These are phyloP conservation scores for Avicennia marina DNA, from an alignment of 257 asterid genomes.

Conservation along the genomic window DNA sequence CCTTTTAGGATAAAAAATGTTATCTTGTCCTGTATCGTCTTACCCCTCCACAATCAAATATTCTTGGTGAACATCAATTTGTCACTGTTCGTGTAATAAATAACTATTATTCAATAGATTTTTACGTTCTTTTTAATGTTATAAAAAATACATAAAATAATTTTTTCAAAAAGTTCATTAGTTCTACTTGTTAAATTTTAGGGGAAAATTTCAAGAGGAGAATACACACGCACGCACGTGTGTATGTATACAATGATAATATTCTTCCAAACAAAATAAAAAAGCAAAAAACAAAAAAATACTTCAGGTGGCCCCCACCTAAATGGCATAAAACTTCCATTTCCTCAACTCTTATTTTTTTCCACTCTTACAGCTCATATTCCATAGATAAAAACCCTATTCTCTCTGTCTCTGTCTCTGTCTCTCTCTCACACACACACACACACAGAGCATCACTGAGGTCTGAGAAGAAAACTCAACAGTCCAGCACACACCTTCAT, in stretches of 20 bases:
- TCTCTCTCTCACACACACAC: conserved; percentile 15
- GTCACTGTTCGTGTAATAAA: too few relatives aligned
- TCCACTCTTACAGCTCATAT: conserved; percentile 37
- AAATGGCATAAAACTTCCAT: conserved; percentile 19
- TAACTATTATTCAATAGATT: too few relatives aligned
- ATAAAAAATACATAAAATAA: too few relatives aligned
- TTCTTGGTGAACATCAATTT: too few relatives aligned
- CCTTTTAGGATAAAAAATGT: too few relatives aligned
- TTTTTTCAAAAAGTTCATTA: too few relatives aligned
- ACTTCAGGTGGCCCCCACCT: conserved; percentile 23
- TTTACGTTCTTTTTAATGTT: too few relatives aligned
- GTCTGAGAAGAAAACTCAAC: neutral
- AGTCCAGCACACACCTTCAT: conserved; percentile 19
- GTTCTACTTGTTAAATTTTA: neutral
- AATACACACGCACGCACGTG: too few relatives aligned
- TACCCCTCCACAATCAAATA: too few relatives aligned
- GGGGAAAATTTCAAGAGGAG: neutral
- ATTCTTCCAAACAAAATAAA: neutral
- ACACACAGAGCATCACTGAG: conserved; percentile 13
- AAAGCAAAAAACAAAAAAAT: neutral
- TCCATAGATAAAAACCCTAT: conserved; percentile 44
- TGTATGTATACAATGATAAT: neutral
- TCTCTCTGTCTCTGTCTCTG: conserved; percentile 20
- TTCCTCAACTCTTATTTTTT: conserved; percentile 15
- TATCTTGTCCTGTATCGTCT: too few relatives aligned